Base-by-base conservation (phyloP, 2,329 filamentous ascomycete species). In the Arthrobotrys entomopaga region DNA sequence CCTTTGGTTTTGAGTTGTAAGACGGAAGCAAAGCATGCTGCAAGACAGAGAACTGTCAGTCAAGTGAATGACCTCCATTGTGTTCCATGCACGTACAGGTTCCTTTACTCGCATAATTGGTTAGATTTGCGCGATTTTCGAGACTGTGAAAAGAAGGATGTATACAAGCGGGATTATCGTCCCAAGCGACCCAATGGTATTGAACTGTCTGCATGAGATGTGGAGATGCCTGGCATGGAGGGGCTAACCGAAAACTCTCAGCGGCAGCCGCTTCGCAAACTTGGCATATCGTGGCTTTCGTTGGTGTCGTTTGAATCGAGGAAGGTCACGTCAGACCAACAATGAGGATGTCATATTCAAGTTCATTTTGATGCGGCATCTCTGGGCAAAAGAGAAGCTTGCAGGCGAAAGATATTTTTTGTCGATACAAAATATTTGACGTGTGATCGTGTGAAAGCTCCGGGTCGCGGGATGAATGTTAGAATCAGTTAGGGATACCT, bases 91-190 rank as follows among this genome's bases (percentile, higher is more conserved):
- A 70, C 59, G 65, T 70, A 26, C 52, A 57, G 49, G 59, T 52
- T 67, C 50, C 57, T 74, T 26, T 42, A 53, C 46, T 58, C 53
- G 48, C 60, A 65, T 40, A 54, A 59, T 61, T 66, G 53, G 70
- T 63, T 74, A 58, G 63, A 74, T 74, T 74, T 74, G 70, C 70
- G 70, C 70, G 70, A 74, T 74, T 74, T 74, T 74, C 70, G 40
- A 58, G 34, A 48, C 42, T 50, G 29, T 34, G 63, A n/a, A n/a
- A n/a, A n/a, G 46, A 53, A 73, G 67, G 52, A 74, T 61, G 63
- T 63, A 67, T 61, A 67, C 63, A 50, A 67, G 63, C 70, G 70
- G 70, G 70, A 74, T 74, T 74, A 74, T 74, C 57, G 22, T 57
- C 40, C 57, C 63, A 74, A 74, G 70, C 70, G 70, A 67, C 61